Base-by-base conservation (phyloP, 2,329 filamentous ascomycete species). In the Cyanodermella asteris region DNA sequence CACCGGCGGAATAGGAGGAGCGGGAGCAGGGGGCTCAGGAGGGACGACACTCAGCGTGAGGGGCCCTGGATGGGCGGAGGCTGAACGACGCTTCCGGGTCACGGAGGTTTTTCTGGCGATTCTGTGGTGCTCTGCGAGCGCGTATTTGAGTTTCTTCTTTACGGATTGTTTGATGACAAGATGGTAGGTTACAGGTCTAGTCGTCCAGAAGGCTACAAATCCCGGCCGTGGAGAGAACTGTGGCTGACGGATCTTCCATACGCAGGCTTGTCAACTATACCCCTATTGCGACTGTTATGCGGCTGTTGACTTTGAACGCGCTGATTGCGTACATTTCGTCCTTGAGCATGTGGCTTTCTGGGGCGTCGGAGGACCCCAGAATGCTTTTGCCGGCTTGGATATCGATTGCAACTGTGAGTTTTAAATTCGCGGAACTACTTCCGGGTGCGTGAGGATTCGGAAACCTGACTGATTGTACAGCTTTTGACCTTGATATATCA, bases 161-260 rank as follows among this genome's bases (percentile, higher is more conserved):
- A 76, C 73, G 29, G 75, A 82, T 49, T 78, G 74, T 47, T 62
- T 82, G 39, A 81, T 82, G 74, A 80, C 73, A 32, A 59, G 76
- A 49, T 82, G 75, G 72, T 76, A 42, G 22, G 58, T 49, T 21
- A 11, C 16, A 19, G 8, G 20, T 17, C 16, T 14, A 12, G 5
- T 23, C 22, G 4, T 6, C 14, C 22, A n/a, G n/a, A 23, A 7
- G n/a, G 22, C 7, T 24, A 9, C 14, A 4, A 9, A 14, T 7
- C 11, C 22, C 16, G 12, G 11, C 22, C 6, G 10, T 3, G 14
- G 22, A 12, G n/a, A n/a, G n/a, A n/a, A n/a, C n/a, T n/a, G 4
- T 11, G 10, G 22, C 27, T 28, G 6, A 26, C 9, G 5, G 7
- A 7, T 17, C 23, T 25, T 8, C 14, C 10, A 25, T 10, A 11